Percentiles rank a stretch among this genome's conserved stretches.
Evolutionary conservation across 2,329 filamentous ascomycete genomes (phyloP).

Genomic region (Didymella exigua): DNA sequence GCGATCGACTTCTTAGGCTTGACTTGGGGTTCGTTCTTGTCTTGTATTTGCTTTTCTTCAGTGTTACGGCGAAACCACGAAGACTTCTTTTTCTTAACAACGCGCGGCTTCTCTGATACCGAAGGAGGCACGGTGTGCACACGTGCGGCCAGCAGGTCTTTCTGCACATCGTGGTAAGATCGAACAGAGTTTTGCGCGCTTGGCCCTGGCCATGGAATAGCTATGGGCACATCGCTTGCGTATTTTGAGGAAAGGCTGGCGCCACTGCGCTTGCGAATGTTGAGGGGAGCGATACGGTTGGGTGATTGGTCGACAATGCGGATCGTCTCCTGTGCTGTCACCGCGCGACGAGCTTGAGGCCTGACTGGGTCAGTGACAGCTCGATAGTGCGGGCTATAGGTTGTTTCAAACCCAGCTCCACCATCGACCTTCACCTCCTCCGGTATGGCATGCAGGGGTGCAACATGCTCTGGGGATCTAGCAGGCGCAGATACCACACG

Average conservation of each 20-base stretch:
- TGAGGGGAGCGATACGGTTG: conserved; percentile 59
- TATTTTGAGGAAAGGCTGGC: conserved; percentile 36
- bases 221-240: conserved; percentile 15
- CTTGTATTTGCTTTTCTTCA: conserved; percentile 41
- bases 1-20: conserved; percentile 36
- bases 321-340: conserved; percentile 55
- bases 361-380: conserved; percentile 52
- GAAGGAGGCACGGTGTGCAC: conserved; percentile 13
- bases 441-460: conserved; percentile 57
- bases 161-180: conserved; percentile 29
- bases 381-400: conserved; percentile 42
- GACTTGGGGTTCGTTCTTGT: conserved; percentile 31
- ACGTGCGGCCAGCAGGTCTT: conserved; percentile 27
- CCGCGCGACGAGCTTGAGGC: conserved; percentile 31
- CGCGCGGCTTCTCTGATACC: conserved; percentile 32
- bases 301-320: conserved; percentile 62
- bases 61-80: conserved; percentile 52
- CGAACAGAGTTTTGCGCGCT: conserved; percentile 19
- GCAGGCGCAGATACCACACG: conserved; percentile 55
- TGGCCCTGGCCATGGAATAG: conserved; percentile 26
- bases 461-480: conserved; percentile 36
- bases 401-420: conserved; percentile 38
- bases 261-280: conserved; percentile 59
- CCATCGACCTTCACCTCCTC: conserved; percentile 54
- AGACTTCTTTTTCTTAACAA: conserved; percentile 53